Conservation (phyloP, 2,329 filamentous ascomycete genomes). For the Pseudogymnoascus sp. region DNA sequence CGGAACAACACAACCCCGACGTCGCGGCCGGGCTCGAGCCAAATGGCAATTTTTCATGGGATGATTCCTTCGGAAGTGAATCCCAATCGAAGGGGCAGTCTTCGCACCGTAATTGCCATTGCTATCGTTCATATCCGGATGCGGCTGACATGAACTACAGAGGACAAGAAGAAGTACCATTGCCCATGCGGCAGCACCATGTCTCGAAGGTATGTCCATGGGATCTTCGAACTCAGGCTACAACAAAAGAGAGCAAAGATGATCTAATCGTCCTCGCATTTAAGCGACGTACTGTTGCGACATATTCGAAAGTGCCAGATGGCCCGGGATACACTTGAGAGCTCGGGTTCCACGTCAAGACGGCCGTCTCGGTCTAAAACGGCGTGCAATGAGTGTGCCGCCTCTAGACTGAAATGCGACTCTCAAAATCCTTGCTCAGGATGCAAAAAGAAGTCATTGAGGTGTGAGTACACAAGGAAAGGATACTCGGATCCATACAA, state of each 20-base stretch:
- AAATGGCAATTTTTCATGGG: background rate
- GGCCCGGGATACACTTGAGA: background rate
- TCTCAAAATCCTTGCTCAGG: background rate
- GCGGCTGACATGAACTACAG: background rate
- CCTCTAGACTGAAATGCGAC: background rate
- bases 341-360: background rate
- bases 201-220: background rate
- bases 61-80: background rate
- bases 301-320: background rate
- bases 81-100: background rate
- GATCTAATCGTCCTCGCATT: background rate
- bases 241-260: background rate
- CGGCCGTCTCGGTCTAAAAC: background rate
- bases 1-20: background rate
- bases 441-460: background rate
- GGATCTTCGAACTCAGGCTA: background rate
- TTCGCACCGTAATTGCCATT: background rate
- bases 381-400: background rate
- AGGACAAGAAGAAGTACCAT: background rate
- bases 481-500: constrained; percentile 1
- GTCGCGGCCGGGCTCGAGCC: background rate
- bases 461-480: background rate
- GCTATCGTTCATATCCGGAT: background rate
- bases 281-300: background rate
- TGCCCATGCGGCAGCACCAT: constrained; percentile 1